phyloP scores from a whole-genome alignment of 139 green algal genomes.

The Chlorella sorokiniana region DNA sequence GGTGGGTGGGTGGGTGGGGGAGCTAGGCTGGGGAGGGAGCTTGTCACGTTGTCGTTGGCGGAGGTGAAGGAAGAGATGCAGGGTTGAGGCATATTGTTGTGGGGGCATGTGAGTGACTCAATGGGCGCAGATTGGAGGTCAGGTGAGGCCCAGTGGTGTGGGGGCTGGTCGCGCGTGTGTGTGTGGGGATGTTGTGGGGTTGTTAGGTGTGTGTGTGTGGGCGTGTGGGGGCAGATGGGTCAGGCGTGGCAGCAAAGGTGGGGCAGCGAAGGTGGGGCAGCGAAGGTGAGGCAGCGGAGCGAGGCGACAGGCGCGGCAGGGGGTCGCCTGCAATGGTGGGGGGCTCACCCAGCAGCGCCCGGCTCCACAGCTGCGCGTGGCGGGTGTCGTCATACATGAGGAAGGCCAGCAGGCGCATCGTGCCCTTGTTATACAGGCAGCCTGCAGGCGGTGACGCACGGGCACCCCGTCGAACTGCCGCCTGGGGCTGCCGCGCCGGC shows the following conservation, averaged over 20 bases:
- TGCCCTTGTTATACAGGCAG: neutral
- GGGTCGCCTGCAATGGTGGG: neutral
- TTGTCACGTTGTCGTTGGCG: no score
- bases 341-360: conserved; percentile 2
- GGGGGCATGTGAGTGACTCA: no score
- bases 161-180: neutral
- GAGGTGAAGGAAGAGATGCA: no score
- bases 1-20: neutral
- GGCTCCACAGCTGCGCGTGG: neutral
- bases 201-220: neutral
- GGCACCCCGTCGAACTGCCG: no score
- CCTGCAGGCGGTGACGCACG: neutral
- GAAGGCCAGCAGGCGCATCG: neutral
- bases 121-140: no score
- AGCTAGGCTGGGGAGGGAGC: neutral
- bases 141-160: no score
- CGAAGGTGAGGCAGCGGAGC: neutral
- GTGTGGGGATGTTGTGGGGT: neutral
- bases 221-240: neutral
- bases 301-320: neutral
- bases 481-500: no score
- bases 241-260: neutral
- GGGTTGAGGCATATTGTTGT: no score
- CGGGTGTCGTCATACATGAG: neutral
- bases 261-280: neutral